Percentiles rank a stretch among this genome's conserved stretches.
These are phyloP conservation scores for Aspergillus quadricinctus DNA, from an alignment of 2,329 filamentous ascomycete genomes.

Conservation along the genomic window DNA sequence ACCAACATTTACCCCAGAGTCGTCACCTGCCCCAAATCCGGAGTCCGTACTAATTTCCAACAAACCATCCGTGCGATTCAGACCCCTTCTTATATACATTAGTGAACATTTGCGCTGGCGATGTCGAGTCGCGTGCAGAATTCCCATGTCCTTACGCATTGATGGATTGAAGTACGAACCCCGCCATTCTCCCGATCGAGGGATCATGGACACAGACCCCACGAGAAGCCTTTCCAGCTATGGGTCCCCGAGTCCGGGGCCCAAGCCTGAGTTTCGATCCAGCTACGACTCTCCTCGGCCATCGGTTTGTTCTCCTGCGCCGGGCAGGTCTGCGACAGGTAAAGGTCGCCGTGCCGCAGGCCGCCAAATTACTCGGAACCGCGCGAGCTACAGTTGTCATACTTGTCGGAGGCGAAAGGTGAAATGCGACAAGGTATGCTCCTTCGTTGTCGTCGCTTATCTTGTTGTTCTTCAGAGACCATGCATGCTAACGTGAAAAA, in stretches of 20 bases:
- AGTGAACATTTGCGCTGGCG: not conserved
- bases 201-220: slow-evolving; percentile 19
- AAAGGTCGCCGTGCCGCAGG: slow-evolving; percentile 18
- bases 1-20: not conserved
- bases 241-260: slow-evolving; percentile 7
- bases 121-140: not conserved
- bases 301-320: slow-evolving; percentile 4
- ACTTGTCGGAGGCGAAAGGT: slow-evolving; percentile 45
- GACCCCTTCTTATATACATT: not conserved
- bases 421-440: slow-evolving; percentile 42
- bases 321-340: slow-evolving; percentile 3
- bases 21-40: not conserved
- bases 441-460: not conserved
- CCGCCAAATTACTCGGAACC: slow-evolving; percentile 46
- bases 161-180: slow-evolving; percentile 14
- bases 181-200: slow-evolving; percentile 17
- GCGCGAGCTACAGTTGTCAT: slow-evolving; percentile 46
- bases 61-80: not conserved
- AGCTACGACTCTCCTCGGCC: slow-evolving; percentile 3
- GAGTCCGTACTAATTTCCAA: not conserved
- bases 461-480: not conserved
- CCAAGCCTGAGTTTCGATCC: slow-evolving; percentile 6
- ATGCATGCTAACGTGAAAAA: slow-evolving; percentile 11
- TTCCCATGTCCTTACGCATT: slow-evolving; percentile 1
- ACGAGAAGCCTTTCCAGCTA: slow-evolving; percentile 9